Percentiles rank a stretch among this genome's conserved stretches.
phyloP scores from a whole-genome alignment of 2,329 filamentous ascomycete genomes.

The Botryotinia narcissicola region DNA sequence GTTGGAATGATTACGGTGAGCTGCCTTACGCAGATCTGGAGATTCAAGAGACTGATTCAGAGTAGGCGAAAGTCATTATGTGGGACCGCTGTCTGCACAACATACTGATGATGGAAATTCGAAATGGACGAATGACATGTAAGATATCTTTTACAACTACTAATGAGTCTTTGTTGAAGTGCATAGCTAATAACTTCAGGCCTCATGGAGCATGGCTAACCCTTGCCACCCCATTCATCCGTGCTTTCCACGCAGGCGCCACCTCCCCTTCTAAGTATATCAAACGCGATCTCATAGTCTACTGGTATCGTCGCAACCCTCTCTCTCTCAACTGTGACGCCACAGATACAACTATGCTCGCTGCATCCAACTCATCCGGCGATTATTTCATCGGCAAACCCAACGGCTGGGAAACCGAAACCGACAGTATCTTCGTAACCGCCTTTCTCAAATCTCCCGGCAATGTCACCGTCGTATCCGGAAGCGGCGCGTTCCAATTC shows the following conservation, averaged over 20 bases:
- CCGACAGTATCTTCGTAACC: constrained; percentile 12
- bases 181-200: not conserved
- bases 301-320: constrained; percentile 17
- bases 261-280: not conserved
- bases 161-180: not conserved
- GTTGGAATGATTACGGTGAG: constrained; percentile 21
- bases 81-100: constrained; percentile 8
- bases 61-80: constrained; percentile 18
- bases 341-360: constrained; percentile 18
- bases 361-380: not conserved
- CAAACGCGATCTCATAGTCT: not conserved
- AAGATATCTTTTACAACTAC: not conserved
- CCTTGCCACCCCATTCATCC: constrained; percentile 14
- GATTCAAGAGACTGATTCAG: not conserved
- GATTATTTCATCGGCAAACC: constrained; percentile 15
- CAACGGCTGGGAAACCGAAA: constrained; percentile 12
- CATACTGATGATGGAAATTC: constrained; percentile 19
- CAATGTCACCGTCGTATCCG: constrained; percentile 2
- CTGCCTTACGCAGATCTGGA: no score
- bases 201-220: constrained; percentile 15
- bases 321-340: constrained; percentile 3
- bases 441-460: constrained; percentile 2
- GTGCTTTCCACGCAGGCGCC: not conserved
- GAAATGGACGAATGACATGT: constrained; percentile 21
- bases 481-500: not conserved